A percentile compares a stretch with the other conserved stretches of the same genome.
Conservation (phyloP, 768 basidiomycete species). For the Piloderma croceum region DNA sequence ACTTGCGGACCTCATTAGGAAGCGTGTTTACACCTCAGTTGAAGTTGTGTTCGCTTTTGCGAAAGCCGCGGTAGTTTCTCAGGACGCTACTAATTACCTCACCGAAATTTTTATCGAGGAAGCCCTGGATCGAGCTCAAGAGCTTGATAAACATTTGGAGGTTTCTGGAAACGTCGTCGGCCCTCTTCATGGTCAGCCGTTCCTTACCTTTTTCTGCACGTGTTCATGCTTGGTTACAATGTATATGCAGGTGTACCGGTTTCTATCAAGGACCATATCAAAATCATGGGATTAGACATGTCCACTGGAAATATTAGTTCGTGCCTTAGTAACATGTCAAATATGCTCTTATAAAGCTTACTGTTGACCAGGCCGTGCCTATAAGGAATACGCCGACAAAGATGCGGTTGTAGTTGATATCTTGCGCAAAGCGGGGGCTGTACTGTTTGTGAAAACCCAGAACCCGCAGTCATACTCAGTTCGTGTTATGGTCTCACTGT, state of each 20-base stretch:
- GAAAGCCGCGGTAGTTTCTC: too few relatives aligned
- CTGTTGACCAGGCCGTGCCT: conserved; percentile 48
- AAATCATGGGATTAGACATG: conserved; percentile 62
- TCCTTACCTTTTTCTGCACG: too few relatives aligned
- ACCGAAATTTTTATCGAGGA: conserved; percentile 77
- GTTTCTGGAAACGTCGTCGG: conserved; percentile 62
- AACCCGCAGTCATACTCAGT: conserved; percentile 57
- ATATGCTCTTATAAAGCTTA: conserved; percentile 44
- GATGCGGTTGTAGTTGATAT: conserved; percentile 64
- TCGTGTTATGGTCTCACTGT: background rate
- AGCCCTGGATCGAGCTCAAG: conserved; percentile 56
- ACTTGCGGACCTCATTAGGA: too few relatives aligned
- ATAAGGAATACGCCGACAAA: conserved; percentile 45
- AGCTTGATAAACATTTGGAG: conserved; percentile 59
- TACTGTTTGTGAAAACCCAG: conserved; percentile 69
- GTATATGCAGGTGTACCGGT: too few relatives aligned
- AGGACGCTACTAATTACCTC: conserved; percentile 76
- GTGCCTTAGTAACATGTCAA: background rate
- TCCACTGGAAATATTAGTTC: conserved; percentile 55
- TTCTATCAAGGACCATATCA: conserved; percentile 72
- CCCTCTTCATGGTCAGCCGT: conserved; percentile 68
- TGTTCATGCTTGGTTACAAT: too few relatives aligned
- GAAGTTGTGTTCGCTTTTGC: too few relatives aligned
- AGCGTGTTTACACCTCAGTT: too few relatives aligned
- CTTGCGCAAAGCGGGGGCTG: conserved; percentile 58